Conservation (phyloP, 176 grass and related monocot species). For the Rhipidocladum racemiflorum region DNA sequence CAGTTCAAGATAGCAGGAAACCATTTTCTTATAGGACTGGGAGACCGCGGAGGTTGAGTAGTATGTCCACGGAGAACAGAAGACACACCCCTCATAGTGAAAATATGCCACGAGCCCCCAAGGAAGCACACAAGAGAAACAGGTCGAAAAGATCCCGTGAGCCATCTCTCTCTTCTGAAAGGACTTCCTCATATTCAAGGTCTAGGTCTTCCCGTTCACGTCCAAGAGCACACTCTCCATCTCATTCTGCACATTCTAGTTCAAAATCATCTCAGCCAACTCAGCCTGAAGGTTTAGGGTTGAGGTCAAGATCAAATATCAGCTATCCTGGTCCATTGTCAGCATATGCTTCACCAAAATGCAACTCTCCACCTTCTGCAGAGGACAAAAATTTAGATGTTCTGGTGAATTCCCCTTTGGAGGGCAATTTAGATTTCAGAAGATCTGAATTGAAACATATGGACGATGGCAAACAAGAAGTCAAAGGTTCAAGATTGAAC, state of each 20-base stretch:
- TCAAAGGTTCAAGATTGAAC: constrained; percentile 13
- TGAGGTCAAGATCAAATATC: constrained; percentile 36
- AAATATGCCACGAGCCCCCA: constrained; percentile 15
- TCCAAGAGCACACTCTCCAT: constrained; percentile 18
- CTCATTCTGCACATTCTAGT: constrained; percentile 52
- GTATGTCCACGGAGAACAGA: constrained; percentile 9
- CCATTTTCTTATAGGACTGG: constrained; percentile 29
- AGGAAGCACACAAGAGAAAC: constrained; percentile 28
- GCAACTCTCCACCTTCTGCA: constrained; percentile 11
- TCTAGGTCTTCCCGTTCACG: not conserved
- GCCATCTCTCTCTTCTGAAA: constrained; percentile 30
- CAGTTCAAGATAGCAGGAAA: constrained; percentile 28
- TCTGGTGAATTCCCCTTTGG: not conserved
- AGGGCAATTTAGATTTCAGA: not conserved
- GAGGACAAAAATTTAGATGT: constrained; percentile 10
- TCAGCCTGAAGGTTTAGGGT: constrained; percentile 33
- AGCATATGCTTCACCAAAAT: constrained; percentile 34
- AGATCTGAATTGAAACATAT: too few species aligned
- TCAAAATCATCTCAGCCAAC: constrained; percentile 47
- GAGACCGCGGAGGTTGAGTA: not conserved
- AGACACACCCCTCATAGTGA: not conserved
- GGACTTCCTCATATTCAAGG: constrained; percentile 30
- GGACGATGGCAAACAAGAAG: constrained; percentile 10
- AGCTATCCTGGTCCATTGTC: constrained; percentile 24
- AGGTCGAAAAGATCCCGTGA: constrained; percentile 29